Conservation (phyloP, 164 flowering plant species). For the Sedum album region DNA sequence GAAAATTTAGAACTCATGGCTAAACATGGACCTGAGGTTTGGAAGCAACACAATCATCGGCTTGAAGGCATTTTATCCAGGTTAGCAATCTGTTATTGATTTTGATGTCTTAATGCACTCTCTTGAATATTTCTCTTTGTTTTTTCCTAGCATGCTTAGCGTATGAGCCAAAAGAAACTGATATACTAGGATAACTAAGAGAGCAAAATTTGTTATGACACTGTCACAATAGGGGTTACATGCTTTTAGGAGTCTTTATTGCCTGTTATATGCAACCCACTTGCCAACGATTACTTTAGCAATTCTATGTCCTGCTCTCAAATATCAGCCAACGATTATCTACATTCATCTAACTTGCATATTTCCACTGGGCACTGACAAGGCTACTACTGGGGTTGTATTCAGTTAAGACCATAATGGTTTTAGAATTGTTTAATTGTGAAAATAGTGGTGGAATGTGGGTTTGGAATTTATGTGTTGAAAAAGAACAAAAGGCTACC, state of each 20-base stretch:
- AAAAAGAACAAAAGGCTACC: background rate
- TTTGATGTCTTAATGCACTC: background rate
- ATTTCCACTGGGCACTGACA: too few relatives aligned
- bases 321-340: background rate
- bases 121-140: background rate
- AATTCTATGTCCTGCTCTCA: background rate
- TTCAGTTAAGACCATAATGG: background rate
- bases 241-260: background rate
- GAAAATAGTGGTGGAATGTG: background rate
- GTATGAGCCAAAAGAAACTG: background rate
- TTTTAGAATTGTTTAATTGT: background rate
- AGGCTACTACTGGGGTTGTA: too few relatives aligned
- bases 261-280: background rate
- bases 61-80: conserved; percentile 68
- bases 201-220: background rate
- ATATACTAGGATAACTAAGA: too few relatives aligned
- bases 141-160: background rate
- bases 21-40: conserved; percentile 79
- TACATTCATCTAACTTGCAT: too few relatives aligned
- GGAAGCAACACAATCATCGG: conserved; percentile 78
- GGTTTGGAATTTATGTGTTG: background rate
- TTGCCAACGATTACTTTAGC: background rate
- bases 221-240: background rate
- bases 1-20: conserved; percentile 86
- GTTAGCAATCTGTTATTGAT: conserved; percentile 23